A percentile compares a stretch with the other conserved stretches of the same genome.
Conservation (phyloP, 1,284 basidiomycete genomes). For the Sanguinoderma infundibulare region DNA sequence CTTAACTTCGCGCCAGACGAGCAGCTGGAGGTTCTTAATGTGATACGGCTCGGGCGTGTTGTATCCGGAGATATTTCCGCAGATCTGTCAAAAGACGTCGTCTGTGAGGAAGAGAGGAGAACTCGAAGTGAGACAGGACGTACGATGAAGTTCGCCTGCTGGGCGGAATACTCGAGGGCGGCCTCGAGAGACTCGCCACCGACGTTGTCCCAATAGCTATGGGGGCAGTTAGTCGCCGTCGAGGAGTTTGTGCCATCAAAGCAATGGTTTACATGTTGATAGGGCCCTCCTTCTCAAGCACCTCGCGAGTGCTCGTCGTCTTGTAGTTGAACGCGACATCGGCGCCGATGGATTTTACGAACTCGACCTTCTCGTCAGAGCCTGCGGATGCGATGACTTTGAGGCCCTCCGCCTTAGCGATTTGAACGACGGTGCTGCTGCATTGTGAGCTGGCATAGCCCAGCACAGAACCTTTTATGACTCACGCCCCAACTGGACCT, state of each 20-base stretch:
- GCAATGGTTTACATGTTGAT: slow-evolving; percentile 47
- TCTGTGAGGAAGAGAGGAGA: not conserved
- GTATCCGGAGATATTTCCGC: slow-evolving; percentile 38
- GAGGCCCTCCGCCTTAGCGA: slow-evolving; percentile 65
- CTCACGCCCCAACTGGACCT: slow-evolving; percentile 28
- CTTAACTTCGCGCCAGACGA: slow-evolving; percentile 56
- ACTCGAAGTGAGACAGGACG: slow-evolving; percentile 33
- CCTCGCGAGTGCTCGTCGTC: slow-evolving; percentile 48
- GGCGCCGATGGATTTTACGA: slow-evolving; percentile 63
- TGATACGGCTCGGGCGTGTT: slow-evolving; percentile 29
- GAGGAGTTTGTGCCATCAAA: too few species aligned
- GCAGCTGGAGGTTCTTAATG: slow-evolving; percentile 38
- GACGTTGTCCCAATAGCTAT: slow-evolving; percentile 57
- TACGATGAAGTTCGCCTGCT: slow-evolving; percentile 56
- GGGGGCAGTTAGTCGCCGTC: not conserved
- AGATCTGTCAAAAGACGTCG: slow-evolving; percentile 32
- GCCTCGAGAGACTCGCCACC: slow-evolving; percentile 69
- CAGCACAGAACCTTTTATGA: not conserved
- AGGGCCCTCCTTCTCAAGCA: slow-evolving; percentile 60
- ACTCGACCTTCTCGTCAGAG: slow-evolving; percentile 67
- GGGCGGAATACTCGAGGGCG: slow-evolving; percentile 52
- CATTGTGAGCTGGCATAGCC: not conserved
- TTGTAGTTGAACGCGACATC: slow-evolving; percentile 82
- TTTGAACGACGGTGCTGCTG: slow-evolving; percentile 52
- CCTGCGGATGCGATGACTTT: slow-evolving; percentile 79